These are phyloP conservation scores for Porcisia hertigi DNA, from an alignment of 208 protist genomes.

Conservation along the genomic window DNA sequence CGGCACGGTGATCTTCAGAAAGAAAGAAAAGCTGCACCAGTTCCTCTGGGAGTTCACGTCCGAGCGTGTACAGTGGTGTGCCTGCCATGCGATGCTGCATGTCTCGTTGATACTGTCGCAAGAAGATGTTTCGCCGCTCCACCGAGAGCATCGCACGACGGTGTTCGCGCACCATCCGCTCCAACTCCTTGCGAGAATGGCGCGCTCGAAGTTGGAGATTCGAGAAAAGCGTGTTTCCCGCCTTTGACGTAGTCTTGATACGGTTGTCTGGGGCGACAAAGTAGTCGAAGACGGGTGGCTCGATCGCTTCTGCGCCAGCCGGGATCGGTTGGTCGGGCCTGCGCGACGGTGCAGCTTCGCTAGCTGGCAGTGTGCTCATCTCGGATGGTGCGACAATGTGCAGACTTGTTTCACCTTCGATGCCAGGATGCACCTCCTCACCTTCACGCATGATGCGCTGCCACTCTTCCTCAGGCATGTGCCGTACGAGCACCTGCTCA, in stretches of 20 bases:
- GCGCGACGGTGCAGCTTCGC: background rate
- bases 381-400: slow-evolving; percentile 24
- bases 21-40: slow-evolving; percentile 31
- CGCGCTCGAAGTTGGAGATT: slow-evolving; percentile 2
- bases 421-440: slow-evolving; percentile 25
- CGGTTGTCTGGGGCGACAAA: slow-evolving; percentile 31
- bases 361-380: slow-evolving; percentile 14
- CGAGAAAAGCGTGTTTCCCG: slow-evolving; percentile 1
- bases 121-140: slow-evolving; percentile 30
- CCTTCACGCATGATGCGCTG: slow-evolving; percentile 24
- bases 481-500: slow-evolving; percentile 30
- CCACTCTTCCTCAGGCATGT: slow-evolving; percentile 38
- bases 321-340: background rate
- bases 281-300: slow-evolving; percentile 32
- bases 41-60: slow-evolving; percentile 23
- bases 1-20: background rate
- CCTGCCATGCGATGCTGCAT: slow-evolving; percentile 26
- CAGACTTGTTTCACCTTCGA: slow-evolving; percentile 26
- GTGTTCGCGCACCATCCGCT: slow-evolving; percentile 25
- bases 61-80: slow-evolving; percentile 19
- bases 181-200: slow-evolving; percentile 13
- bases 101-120: slow-evolving; percentile 31
- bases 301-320: background rate
- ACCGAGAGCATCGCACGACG: slow-evolving; percentile 21
- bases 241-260: background rate